Percentiles rank a stretch among this genome's conserved stretches.
Evolutionary conservation across 306 rosid genomes (phyloP).

Genomic region (Lathyrus oleraceus): DNA sequence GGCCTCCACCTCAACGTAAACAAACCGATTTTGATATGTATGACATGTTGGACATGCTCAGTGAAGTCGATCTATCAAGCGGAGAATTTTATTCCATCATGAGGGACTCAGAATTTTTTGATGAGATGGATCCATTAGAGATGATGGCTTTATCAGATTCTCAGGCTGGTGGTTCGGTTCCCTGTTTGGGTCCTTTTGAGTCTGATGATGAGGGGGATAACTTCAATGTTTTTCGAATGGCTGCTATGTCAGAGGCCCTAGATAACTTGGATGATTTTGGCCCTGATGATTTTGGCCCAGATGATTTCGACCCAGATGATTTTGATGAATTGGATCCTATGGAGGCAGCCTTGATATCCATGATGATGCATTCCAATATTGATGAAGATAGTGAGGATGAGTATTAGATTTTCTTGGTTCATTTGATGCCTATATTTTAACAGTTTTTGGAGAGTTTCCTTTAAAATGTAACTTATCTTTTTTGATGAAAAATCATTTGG

Average conservation of each 20-base stretch:
- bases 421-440: neutral
- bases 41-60: conserved; percentile 42
- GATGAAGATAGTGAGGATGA: neutral
- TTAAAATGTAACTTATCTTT: conserved; percentile 21
- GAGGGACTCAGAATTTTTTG: conserved; percentile 22
- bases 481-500: conserved; percentile 18
- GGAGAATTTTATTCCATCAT: conserved; percentile 41
- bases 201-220: conserved; percentile 36
- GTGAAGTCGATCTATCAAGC: conserved; percentile 38
- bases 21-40: conserved; percentile 24
- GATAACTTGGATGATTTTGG: conserved; percentile 24
- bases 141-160: conserved; percentile 40
- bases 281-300: neutral
- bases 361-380: conserved; percentile 46
- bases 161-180: conserved; percentile 37
- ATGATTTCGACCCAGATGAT: conserved; percentile 39
- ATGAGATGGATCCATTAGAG: conserved; percentile 39
- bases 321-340: conserved; percentile 34
- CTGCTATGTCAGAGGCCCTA: conserved; percentile 36
- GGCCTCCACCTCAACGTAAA: conserved; percentile 44
- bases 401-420: conserved; percentile 28
- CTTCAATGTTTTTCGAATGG: conserved; percentile 27
- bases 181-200: conserved; percentile 35
- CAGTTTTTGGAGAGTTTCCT: conserved; percentile 20
- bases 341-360: conserved; percentile 40